A percentile compares a stretch with the other conserved stretches of the same genome.
Evolutionary conservation across 2,329 filamentous ascomycete genomes (phyloP).

Genomic region (Echinosphaeria canescens): DNA sequence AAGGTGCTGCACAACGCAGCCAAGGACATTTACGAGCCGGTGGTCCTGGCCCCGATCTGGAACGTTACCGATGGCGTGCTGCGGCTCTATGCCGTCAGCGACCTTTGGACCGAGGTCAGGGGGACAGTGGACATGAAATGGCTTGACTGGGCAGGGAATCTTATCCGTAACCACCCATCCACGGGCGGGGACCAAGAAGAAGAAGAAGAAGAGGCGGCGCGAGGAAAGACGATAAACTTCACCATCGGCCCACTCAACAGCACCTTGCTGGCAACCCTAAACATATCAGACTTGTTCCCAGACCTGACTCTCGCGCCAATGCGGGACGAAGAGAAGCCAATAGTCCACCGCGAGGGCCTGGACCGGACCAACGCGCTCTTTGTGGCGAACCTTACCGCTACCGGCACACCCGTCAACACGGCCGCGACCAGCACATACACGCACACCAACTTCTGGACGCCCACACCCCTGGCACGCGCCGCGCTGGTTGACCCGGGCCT

Average conservation of each 20-base stretch:
- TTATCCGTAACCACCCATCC: background rate
- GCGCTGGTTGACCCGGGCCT: slow-evolving; percentile 24
- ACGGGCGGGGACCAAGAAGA: too few relatives aligned
- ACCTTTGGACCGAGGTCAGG: slow-evolving; percentile 25
- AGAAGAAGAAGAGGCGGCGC: too few relatives aligned
- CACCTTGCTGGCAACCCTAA: slow-evolving; percentile 11
- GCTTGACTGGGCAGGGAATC: slow-evolving; percentile 23
- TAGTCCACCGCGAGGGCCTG: background rate
- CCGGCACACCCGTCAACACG: slow-evolving; percentile 22
- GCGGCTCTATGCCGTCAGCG: slow-evolving; percentile 30
- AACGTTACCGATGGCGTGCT: slow-evolving; percentile 25
- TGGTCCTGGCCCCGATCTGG: slow-evolving; percentile 37
- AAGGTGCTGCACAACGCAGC: slow-evolving; percentile 37
- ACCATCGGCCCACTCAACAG: slow-evolving; percentile 26
- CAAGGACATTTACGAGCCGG: slow-evolving; percentile 30
- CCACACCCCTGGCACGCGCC: slow-evolving; percentile 20
- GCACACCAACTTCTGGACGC: slow-evolving; percentile 26
- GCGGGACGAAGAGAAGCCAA: too few relatives aligned
- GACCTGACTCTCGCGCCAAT: too few relatives aligned
- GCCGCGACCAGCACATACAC: slow-evolving; percentile 16
- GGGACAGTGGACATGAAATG: slow-evolving; percentile 26
- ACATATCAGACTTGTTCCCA: slow-evolving; percentile 3
- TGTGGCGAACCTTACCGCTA: slow-evolving; percentile 16
- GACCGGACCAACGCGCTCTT: slow-evolving; percentile 8
- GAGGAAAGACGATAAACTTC: too few relatives aligned